Evolutionary conservation across 2,329 filamentous ascomycete genomes (phyloP).

Genomic region (Pezicula radicicola): DNA sequence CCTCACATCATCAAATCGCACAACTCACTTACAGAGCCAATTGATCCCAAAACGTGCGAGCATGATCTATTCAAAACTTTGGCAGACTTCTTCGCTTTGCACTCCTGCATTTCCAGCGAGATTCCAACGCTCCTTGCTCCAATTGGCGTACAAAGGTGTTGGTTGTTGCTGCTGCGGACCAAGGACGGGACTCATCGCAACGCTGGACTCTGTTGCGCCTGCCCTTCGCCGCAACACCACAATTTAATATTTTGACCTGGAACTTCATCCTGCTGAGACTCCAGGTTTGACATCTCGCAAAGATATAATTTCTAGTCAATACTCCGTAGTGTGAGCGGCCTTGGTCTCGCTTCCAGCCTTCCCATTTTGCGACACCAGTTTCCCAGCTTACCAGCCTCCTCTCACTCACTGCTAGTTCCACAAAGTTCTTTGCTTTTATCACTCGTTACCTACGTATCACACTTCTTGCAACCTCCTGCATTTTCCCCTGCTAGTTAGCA

Average conservation of each 20-base stretch:
- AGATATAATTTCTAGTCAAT: too few relatives aligned
- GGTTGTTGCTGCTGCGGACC: too few relatives aligned
- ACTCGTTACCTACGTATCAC: neutral
- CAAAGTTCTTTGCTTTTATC: neutral
- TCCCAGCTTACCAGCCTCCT: neutral
- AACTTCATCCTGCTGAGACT: too few relatives aligned
- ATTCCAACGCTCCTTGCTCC: neutral
- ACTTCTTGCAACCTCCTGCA: neutral
- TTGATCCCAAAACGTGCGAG: conserved; percentile 12
- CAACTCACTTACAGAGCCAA: conserved; percentile 3
- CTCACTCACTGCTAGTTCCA: neutral
- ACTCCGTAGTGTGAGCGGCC: too few relatives aligned
- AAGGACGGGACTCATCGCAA: too few relatives aligned
- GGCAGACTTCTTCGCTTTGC: conserved; percentile 5
- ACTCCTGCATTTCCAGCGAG: neutral
- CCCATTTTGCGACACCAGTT: neutral
- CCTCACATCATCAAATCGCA: neutral
- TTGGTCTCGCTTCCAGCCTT: too few relatives aligned
- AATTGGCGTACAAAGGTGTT: neutral
- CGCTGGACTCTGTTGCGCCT: too few relatives aligned
- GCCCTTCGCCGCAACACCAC: too few relatives aligned
- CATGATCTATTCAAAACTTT: conserved; percentile 15
- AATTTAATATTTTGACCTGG: too few relatives aligned
- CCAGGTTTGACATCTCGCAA: too few relatives aligned
- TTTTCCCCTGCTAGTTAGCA: neutral